Conservation (phyloP, 1,284 basidiomycete genomes). For the Tilletia indica region DNA sequence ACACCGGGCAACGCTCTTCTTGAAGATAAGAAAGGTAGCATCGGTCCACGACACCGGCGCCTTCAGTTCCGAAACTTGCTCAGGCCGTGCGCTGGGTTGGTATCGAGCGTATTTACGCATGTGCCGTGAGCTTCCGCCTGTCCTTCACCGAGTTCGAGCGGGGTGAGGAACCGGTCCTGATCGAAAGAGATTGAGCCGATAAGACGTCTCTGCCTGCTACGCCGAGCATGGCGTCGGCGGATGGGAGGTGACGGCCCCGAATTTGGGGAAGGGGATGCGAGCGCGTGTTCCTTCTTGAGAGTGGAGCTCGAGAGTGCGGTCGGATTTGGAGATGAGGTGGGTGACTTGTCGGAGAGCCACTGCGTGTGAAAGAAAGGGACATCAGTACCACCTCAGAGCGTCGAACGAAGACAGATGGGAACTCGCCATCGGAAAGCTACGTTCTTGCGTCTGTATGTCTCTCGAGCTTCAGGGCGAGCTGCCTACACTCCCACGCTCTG, state of each 20-base stretch:
- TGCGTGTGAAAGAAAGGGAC: too few relatives aligned
- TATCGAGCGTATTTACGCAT: slow-evolving; percentile 87
- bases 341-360: slow-evolving; percentile 67
- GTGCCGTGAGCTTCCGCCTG: slow-evolving; percentile 41
- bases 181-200: slow-evolving; percentile 79
- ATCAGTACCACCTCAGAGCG: slow-evolving; percentile 71
- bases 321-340: slow-evolving; percentile 93
- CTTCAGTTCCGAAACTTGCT: slow-evolving; percentile 80
- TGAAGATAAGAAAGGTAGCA: slow-evolving; percentile 69
- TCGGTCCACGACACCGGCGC: slow-evolving; percentile 80
- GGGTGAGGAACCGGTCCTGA: slow-evolving; percentile 76
- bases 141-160: slow-evolving; percentile 36
- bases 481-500: too few relatives aligned
- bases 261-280: slow-evolving; percentile 85
- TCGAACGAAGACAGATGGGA: slow-evolving; percentile 73
- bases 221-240: slow-evolving; percentile 74
- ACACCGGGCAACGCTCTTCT: slow-evolving; percentile 54
- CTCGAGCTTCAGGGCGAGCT: slow-evolving; percentile 59
- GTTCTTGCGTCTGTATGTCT: slow-evolving; percentile 91
- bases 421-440: slow-evolving; percentile 71
- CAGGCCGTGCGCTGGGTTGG: slow-evolving; percentile 90
- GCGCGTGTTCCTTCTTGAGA: slow-evolving; percentile 92
- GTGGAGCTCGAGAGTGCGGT: slow-evolving; percentile 91
- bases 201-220: slow-evolving; percentile 82
- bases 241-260: slow-evolving; percentile 89